phyloP scores from a whole-genome alignment of 805 yeast species.

The Teunomyces cretensis region DNA sequence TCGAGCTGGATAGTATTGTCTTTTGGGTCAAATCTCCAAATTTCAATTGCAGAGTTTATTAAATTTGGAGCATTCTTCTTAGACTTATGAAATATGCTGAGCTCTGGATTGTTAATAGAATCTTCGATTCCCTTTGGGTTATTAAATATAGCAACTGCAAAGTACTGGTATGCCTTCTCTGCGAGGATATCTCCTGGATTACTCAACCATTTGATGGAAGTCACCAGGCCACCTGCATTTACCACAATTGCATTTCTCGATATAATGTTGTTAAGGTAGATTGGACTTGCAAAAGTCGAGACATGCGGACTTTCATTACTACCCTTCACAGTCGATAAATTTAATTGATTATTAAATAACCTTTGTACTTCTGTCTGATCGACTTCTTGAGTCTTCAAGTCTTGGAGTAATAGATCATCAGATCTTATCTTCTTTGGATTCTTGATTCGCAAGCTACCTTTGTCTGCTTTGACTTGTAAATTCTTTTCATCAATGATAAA shows the following conservation, averaged over 20 bases:
- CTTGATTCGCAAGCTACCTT: slow-evolving; percentile 10
- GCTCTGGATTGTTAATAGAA: slow-evolving; percentile 23
- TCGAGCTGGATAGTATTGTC: slow-evolving; percentile 24
- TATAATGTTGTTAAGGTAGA: slow-evolving; percentile 10
- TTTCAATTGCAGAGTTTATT: slow-evolving; percentile 41
- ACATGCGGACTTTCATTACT: background rate
- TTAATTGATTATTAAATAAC: background rate
- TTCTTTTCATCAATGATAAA: slow-evolving; percentile 41
- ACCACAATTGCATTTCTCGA: slow-evolving; percentile 38
- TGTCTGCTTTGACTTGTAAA: slow-evolving; percentile 13
- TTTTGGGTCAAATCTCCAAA: slow-evolving; percentile 39
- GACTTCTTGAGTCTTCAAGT: background rate
- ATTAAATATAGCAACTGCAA: slow-evolving; percentile 53
- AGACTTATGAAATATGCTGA: slow-evolving; percentile 28
- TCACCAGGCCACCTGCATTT: slow-evolving; percentile 52
- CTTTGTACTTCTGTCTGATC: background rate
- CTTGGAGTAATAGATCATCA: background rate
- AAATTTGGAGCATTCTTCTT: slow-evolving; percentile 7
- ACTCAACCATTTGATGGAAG: slow-evolving; percentile 55
- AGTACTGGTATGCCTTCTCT: slow-evolving; percentile 26
- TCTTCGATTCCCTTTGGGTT: slow-evolving; percentile 20
- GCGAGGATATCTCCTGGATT: slow-evolving; percentile 13
- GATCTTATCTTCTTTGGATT: background rate
- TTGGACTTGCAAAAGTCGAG: background rate
- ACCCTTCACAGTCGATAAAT: background rate